These are phyloP conservation scores for Colletotrichum tofieldiae DNA, from an alignment of 2,329 filamentous ascomycete species.

Conservation along the genomic window DNA sequence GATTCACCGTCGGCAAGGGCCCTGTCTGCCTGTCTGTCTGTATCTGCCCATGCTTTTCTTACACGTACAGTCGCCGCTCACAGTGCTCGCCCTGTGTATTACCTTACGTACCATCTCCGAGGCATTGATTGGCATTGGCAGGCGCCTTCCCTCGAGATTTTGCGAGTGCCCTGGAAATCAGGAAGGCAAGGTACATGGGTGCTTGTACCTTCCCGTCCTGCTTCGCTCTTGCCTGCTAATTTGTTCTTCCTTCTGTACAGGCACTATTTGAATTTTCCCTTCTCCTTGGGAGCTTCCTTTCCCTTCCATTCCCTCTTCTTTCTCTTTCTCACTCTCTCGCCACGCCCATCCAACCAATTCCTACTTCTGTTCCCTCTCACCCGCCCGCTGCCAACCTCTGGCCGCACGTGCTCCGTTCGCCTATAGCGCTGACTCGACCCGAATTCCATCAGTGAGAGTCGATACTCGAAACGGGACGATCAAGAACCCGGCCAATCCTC, in stretches of 20 bases:
- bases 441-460: constrained; percentile 44
- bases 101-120: constrained; percentile 9
- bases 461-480: constrained; percentile 8
- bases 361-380: constrained; percentile 41
- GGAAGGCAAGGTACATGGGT: constrained; percentile 19
- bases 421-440: constrained; percentile 24
- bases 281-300: constrained; percentile 27
- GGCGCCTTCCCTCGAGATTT: constrained; percentile 29
- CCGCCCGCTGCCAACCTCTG: not conserved
- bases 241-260: constrained; percentile 38
- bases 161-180: constrained; percentile 33
- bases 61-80: constrained; percentile 23
- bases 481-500: constrained; percentile 27
- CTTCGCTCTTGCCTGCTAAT: constrained; percentile 17
- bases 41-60: constrained; percentile 8
- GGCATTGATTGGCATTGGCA: constrained; percentile 26
- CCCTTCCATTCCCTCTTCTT: constrained; percentile 5
- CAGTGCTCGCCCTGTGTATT: constrained; percentile 37
- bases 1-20: constrained; percentile 9
- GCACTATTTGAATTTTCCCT: constrained; percentile 32
- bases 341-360: constrained; percentile 42
- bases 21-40: constrained; percentile 3
- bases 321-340: not conserved
- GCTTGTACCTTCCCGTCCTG: constrained; percentile 25
- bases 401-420: constrained; percentile 11